Evolutionary conservation across 2,329 filamentous ascomycete genomes (phyloP).

Genomic region (Saccharata proteae): DNA sequence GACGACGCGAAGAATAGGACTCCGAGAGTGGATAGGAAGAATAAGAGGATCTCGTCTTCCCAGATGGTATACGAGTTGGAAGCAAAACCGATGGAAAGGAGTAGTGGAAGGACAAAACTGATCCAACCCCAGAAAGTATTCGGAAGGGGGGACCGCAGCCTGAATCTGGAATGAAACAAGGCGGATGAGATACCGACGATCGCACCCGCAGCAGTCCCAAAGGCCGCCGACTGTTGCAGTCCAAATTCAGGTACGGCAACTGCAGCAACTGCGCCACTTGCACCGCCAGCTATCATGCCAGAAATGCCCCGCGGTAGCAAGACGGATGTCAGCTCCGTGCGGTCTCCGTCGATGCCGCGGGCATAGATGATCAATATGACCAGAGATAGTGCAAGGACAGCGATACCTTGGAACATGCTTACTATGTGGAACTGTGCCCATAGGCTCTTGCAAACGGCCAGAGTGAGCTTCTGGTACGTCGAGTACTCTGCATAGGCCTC

Average conservation of each 20-base stretch:
- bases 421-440: slow-evolving; percentile 89
- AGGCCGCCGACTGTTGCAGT: slow-evolving; percentile 28
- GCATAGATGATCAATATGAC: slow-evolving; percentile 62
- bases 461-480: slow-evolving; percentile 65
- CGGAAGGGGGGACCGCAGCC: slow-evolving; percentile 47
- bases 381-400: slow-evolving; percentile 56
- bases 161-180: slow-evolving; percentile 28
- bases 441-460: slow-evolving; percentile 66
- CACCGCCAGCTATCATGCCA: slow-evolving; percentile 35
- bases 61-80: slow-evolving; percentile 98
- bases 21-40: slow-evolving; percentile 83
- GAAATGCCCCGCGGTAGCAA: slow-evolving; percentile 40
- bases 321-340: slow-evolving; percentile 39
- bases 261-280: slow-evolving; percentile 30
- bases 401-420: slow-evolving; percentile 72
- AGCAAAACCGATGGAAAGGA: slow-evolving; percentile 85
- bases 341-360: slow-evolving; percentile 41
- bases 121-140: slow-evolving; percentile 82
- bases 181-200: slow-evolving; percentile 28
- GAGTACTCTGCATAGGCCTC: slow-evolving; percentile 46
- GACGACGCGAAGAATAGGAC: slow-evolving; percentile 62
- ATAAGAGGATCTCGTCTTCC: slow-evolving; percentile 90
- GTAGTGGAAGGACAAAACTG: slow-evolving; percentile 65
- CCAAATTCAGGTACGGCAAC: slow-evolving; percentile 29
- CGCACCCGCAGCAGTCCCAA: slow-evolving; percentile 27